These are phyloP conservation scores for Knufia fluminis DNA, from an alignment of 2,329 filamentous ascomycete genomes.

Conservation along the genomic window DNA sequence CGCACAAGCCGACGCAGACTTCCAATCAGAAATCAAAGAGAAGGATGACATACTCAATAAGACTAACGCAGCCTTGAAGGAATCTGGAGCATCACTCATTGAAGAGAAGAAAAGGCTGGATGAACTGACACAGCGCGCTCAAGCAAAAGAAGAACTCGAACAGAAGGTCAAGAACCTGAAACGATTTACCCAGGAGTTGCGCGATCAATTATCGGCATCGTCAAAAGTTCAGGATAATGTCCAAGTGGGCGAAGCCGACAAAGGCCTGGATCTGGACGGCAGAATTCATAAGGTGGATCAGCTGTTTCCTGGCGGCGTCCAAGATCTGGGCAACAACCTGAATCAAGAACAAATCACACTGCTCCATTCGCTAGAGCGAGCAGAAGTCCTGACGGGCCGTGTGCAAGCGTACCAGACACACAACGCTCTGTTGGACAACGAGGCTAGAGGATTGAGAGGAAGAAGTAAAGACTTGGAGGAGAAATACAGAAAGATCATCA, in stretches of 20 bases:
- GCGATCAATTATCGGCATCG: slow-evolving; percentile 37
- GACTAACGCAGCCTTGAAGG: slow-evolving; percentile 70
- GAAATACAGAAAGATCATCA: slow-evolving; percentile 81
- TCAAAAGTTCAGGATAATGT: slow-evolving; percentile 31
- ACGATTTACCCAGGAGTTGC: slow-evolving; percentile 62
- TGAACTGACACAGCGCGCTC: slow-evolving; percentile 55
- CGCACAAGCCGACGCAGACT: slow-evolving; percentile 65
- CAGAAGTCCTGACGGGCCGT: slow-evolving; percentile 55
- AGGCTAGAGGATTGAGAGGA: slow-evolving; percentile 62
- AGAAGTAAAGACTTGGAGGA: slow-evolving; percentile 75
- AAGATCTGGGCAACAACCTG: slow-evolving; percentile 22
- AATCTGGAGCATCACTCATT: slow-evolving; percentile 67
- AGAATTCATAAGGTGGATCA: slow-evolving; percentile 29
- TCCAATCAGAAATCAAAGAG: slow-evolving; percentile 68
- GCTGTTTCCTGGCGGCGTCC: slow-evolving; percentile 30
- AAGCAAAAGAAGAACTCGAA: slow-evolving; percentile 54
- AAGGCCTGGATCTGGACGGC: slow-evolving; percentile 30
- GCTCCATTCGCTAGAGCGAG: slow-evolving; percentile 47
- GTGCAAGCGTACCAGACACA: slow-evolving; percentile 62
- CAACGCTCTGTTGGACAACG: slow-evolving; percentile 56
- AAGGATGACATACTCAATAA: slow-evolving; percentile 79
- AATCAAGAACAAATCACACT: slow-evolving; percentile 35
- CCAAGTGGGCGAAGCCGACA: slow-evolving; percentile 41
- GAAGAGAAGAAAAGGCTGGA: slow-evolving; percentile 68
- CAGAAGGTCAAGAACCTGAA: slow-evolving; percentile 70